A percentile compares a stretch with the other conserved stretches of the same genome.
phyloP scores from a whole-genome alignment of 192 early-diverging fungal genomes.

The Backusella australiensis region DNA sequence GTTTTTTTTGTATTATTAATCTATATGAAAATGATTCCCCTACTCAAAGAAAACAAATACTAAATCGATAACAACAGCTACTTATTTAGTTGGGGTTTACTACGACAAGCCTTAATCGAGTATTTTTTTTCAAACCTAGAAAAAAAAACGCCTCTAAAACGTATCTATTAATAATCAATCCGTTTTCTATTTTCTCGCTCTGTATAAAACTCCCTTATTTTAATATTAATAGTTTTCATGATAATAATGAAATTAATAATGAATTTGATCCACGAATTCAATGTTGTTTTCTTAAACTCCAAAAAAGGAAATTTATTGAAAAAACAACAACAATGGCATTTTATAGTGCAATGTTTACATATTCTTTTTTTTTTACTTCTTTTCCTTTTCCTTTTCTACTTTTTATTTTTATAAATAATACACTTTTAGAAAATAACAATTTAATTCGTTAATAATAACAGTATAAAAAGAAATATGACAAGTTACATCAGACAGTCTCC shows the following conservation, averaged over 20 bases:
- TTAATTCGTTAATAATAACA: neutral
- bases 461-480: neutral
- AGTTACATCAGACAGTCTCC: neutral
- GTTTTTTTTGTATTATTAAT: neutral
- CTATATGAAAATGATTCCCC: neutral
- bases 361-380: neutral
- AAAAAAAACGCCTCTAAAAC: too few species aligned
- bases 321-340: constrained; percentile 4
- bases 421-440: neutral
- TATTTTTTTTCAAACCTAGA: too few species aligned
- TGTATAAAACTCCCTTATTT: too few species aligned
- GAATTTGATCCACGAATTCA: neutral
- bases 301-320: neutral
- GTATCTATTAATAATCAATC: too few species aligned
- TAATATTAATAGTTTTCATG: too few species aligned
- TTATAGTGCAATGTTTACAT: constrained; percentile 1
- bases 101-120: too few species aligned
- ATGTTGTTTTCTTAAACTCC: neutral
- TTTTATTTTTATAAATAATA: neutral
- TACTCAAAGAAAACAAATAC: neutral
- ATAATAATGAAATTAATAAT: too few species aligned
- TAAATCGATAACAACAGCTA: neutral
- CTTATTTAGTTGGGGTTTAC: neutral
- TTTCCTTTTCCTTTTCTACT: neutral
- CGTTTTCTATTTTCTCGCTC: too few species aligned